Percentiles rank a stretch among this genome's conserved stretches.
phyloP scores from a whole-genome alignment of 352 stramenopile species.

The Pythium rhizo-oryzae region DNA sequence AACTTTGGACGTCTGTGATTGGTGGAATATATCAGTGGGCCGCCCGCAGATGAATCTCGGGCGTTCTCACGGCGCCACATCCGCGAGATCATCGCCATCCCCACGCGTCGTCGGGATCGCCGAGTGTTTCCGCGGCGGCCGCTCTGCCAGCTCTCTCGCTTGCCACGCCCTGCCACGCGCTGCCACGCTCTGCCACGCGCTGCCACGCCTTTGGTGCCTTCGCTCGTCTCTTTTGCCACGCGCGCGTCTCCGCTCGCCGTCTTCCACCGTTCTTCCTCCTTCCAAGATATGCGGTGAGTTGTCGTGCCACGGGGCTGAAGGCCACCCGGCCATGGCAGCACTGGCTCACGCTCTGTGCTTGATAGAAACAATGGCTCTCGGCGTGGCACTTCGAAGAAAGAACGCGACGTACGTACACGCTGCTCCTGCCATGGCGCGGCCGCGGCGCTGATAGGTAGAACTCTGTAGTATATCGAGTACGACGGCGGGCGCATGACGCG shows the following conservation, averaged over 20 bases:
- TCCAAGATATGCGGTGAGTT: conserved; percentile 21
- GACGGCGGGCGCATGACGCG: conserved; percentile 53
- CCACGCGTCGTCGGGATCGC: conserved; percentile 6
- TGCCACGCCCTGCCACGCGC: no score
- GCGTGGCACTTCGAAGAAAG: conserved; percentile 27
- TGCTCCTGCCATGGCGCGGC: no score
- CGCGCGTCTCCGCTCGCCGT: background rate
- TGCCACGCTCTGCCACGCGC: no score
- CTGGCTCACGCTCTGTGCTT: background rate
- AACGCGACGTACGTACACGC: conserved; percentile 27
- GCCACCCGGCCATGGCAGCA: no score
- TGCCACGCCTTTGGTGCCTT: background rate
- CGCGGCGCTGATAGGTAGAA: background rate
- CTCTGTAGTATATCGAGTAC: conserved; percentile 29
- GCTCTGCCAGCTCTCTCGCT: background rate
- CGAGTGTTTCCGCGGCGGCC: background rate
- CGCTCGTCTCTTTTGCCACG: background rate
- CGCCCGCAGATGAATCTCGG: conserved; percentile 2
- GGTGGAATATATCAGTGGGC: background rate
- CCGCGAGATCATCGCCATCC: conserved; percentile 12
- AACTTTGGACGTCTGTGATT: background rate
- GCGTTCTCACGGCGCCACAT: background rate
- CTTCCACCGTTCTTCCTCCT: background rate
- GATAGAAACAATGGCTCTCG: conserved; percentile 31
- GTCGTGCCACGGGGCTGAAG: background rate